Evolutionary conservation across 176 grass and related monocot genomes (phyloP).

Genomic region (Oryza brachyantha): DNA sequence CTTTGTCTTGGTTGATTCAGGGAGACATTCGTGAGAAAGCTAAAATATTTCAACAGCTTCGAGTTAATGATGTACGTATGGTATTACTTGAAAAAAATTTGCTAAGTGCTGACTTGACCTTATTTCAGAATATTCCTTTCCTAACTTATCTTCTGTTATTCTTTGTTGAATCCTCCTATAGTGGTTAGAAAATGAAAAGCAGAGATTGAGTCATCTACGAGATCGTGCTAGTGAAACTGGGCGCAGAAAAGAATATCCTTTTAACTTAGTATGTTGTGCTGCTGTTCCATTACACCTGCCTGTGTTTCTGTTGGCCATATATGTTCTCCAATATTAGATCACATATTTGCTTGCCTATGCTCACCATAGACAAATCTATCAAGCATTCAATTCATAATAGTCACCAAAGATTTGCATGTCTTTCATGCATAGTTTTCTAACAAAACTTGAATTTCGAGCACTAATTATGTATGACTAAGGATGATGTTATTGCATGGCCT

Average conservation of each 20-base stretch:
- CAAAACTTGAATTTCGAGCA: not conserved
- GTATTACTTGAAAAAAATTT: conserved; percentile 20
- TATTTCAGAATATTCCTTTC: conserved; percentile 29
- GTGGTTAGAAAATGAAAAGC: conserved; percentile 93
- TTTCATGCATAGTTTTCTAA: conserved; percentile 12
- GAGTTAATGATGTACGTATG: conserved; percentile 81
- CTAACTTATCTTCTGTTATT: conserved; percentile 21
- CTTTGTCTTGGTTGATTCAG: conserved; percentile 43
- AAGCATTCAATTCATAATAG: conserved; percentile 6
- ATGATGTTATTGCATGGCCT: conserved; percentile 5
- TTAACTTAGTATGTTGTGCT: conserved; percentile 31
- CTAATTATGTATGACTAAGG: conserved; percentile 6
- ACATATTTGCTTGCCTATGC: not conserved
- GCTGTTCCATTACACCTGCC: not conserved
- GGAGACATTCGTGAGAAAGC: conserved; percentile 75
- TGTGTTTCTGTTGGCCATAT: not conserved
- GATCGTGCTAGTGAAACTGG: conserved; percentile 99
- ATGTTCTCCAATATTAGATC: conserved; percentile 15
- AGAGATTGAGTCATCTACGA: conserved; percentile 81
- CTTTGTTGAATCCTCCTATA: conserved; percentile 42
- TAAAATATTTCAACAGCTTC: conserved; percentile 61
- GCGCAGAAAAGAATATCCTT: conserved; percentile 99
- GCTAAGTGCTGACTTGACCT: not conserved
- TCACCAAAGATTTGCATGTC: too few relatives aligned
- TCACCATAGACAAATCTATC: not conserved